Percentiles rank a stretch among this genome's conserved stretches.
phyloP scores from a whole-genome alignment of 805 yeast species.

The Candida qinlingensis region DNA sequence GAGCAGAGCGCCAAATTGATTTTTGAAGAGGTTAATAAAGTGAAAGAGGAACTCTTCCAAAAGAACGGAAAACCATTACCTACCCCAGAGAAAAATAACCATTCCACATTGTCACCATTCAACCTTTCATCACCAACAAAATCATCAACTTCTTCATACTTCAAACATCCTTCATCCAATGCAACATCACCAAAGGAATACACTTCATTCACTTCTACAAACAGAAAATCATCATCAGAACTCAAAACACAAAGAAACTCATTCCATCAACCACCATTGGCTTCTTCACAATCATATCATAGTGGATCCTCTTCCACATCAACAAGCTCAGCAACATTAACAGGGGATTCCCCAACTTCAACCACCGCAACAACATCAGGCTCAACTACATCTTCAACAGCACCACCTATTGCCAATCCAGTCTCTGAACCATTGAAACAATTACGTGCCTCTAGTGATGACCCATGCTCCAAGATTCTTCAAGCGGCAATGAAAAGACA shows the following conservation, averaged over 20 bases:
- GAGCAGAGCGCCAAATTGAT: constrained; percentile 6
- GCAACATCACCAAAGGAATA: constrained; percentile 1
- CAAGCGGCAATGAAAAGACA: constrained; percentile 88
- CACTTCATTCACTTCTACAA: background rate
- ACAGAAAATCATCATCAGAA: constrained; percentile 6
- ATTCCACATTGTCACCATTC: constrained; percentile 24
- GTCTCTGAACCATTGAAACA: constrained; percentile 71
- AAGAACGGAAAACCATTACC: constrained; percentile 17
- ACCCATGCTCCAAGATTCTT: constrained; percentile 81
- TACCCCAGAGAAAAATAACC: constrained; percentile 16
- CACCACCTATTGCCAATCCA: constrained; percentile 15
- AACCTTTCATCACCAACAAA: constrained; percentile 26
- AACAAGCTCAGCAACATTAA: background rate
- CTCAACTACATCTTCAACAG: background rate
- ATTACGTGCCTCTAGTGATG: constrained; percentile 80
- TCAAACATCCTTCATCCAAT: background rate
- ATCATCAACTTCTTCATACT: constrained; percentile 4
- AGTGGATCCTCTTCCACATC: constrained; percentile 7
- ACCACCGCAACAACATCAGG: no score
- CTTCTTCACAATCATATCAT: constrained; percentile 2
- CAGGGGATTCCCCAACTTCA: no score
- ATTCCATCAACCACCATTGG: background rate
- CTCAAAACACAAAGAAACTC: constrained; percentile 13
- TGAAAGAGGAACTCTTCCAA: constrained; percentile 14
- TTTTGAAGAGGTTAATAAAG: constrained; percentile 13